A percentile compares a stretch with the other conserved stretches of the same genome.
phyloP scores from a whole-genome alignment of 2,329 filamentous ascomycete genomes.

The Ophiobolus disseminans region DNA sequence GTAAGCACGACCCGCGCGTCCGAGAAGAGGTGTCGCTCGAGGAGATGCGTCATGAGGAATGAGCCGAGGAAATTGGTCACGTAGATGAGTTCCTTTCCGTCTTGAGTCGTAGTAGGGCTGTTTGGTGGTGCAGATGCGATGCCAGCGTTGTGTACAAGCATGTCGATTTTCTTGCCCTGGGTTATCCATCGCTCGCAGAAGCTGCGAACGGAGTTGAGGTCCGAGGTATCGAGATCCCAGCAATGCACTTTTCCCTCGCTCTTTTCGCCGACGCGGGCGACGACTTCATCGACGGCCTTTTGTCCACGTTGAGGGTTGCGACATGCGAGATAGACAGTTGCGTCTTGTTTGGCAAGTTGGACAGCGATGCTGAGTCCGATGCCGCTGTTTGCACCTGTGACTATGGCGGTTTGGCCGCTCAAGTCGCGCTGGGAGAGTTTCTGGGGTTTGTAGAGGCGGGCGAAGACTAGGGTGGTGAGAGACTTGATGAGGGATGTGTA shows the following conservation, averaged over 20 bases:
- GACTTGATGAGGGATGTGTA: constrained; percentile 14
- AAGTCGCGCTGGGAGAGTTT: constrained; percentile 26
- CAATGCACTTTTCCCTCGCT: constrained; percentile 10
- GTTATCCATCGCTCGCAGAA: constrained; percentile 18
- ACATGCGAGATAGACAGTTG: constrained; percentile 20
- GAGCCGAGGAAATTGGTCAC: constrained; percentile 24
- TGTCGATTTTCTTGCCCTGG: constrained; percentile 16
- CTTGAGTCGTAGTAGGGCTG: constrained; percentile 1
- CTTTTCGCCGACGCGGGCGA: constrained; percentile 2
- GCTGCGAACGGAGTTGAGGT: constrained; percentile 15
- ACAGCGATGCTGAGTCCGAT: constrained; percentile 50
- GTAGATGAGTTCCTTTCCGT: constrained; percentile 16
- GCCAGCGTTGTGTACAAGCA: constrained; percentile 26
- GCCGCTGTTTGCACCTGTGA: constrained; percentile 61
- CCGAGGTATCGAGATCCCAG: constrained; percentile 14
- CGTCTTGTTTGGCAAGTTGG: constrained; percentile 18
- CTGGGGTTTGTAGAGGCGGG: constrained; percentile 20
- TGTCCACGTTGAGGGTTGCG: constrained; percentile 19
- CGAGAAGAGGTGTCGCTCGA: constrained; percentile 10
- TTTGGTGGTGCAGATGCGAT: constrained; percentile 8
- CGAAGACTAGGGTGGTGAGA: constrained; percentile 9
- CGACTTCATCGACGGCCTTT: constrained; percentile 13
- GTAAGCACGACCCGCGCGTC: constrained; percentile 20
- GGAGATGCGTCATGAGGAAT: constrained; percentile 20
- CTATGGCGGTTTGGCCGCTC: constrained; percentile 55